phyloP scores from a whole-genome alignment of 1,139 yeast genomes.

The Blastobotrys capitulatus region DNA sequence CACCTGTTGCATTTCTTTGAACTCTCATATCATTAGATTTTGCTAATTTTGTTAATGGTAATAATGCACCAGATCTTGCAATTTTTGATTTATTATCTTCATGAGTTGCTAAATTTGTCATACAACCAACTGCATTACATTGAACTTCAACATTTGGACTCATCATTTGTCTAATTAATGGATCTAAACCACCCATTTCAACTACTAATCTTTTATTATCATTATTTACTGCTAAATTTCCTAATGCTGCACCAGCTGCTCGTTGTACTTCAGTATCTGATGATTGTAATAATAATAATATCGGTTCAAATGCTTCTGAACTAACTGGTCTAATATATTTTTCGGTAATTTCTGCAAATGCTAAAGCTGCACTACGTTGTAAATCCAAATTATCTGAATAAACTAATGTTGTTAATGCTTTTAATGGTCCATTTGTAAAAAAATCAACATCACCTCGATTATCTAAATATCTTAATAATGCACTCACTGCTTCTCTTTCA shows the following conservation, averaged over 20 bases:
- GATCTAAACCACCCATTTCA: slow-evolving; percentile 97
- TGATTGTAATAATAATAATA: slow-evolving; percentile 76
- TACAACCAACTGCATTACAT: slow-evolving; percentile 98
- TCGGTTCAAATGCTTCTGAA: slow-evolving; percentile 89
- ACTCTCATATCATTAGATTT: slow-evolving; percentile 92
- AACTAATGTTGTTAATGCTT: slow-evolving; percentile 87
- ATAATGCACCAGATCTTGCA: slow-evolving; percentile 94
- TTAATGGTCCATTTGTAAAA: slow-evolving; percentile 65
- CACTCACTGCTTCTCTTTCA: slow-evolving; percentile 93
- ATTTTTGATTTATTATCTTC: slow-evolving; percentile 94
- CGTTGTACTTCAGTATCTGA: slow-evolving; percentile 93
- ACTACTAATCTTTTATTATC: slow-evolving; percentile 90
- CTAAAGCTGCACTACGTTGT: slow-evolving; percentile 96
- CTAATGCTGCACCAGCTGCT: slow-evolving; percentile 98
- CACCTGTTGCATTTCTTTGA: slow-evolving; percentile 98
- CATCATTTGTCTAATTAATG: slow-evolving; percentile 95
- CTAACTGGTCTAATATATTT: slow-evolving; percentile 77
- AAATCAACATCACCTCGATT: slow-evolving; percentile 84
- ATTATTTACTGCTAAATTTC: slow-evolving; percentile 93
- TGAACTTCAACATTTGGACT: slow-evolving; percentile 96
- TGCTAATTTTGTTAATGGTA: slow-evolving; percentile 90
- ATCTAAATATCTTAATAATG: slow-evolving; percentile 81
- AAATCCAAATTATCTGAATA: slow-evolving; percentile 91
- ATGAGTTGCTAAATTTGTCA: slow-evolving; percentile 96
- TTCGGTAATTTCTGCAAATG: slow-evolving; percentile 97